phyloP scores from a whole-genome alignment of 805 yeast species.

The Pichia gijzeniarum region DNA sequence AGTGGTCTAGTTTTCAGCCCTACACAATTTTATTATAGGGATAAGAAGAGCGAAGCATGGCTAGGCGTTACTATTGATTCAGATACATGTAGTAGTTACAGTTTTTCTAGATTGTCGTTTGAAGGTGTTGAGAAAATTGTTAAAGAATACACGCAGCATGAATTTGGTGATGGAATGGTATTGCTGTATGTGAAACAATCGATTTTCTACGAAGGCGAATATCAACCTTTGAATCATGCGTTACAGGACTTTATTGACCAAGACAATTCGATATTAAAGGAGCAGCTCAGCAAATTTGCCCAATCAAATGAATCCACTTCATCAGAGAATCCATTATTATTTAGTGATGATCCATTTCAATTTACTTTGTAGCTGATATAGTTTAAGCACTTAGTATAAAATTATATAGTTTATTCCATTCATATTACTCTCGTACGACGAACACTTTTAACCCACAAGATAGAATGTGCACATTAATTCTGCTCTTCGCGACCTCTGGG shows the following conservation, averaged over 20 bases:
- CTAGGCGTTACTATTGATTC: slow-evolving; percentile 23
- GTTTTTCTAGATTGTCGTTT: slow-evolving; percentile 19
- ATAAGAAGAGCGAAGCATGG: slow-evolving; percentile 27
- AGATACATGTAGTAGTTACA: slow-evolving; percentile 24
- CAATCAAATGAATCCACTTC: background rate
- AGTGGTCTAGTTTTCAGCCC: slow-evolving; percentile 33
- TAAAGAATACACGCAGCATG: slow-evolving; percentile 17
- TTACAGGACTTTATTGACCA: slow-evolving; percentile 27
- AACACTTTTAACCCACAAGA: too few relatives aligned
- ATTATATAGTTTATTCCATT: too few relatives aligned
- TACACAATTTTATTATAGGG: slow-evolving; percentile 27
- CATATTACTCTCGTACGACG: too few relatives aligned
- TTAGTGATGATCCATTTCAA: background rate
- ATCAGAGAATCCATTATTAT: background rate
- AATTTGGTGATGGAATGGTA: slow-evolving; percentile 29
- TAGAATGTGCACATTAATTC: too few relatives aligned
- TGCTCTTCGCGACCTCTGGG: too few relatives aligned
- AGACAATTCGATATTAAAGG: slow-evolving; percentile 25
- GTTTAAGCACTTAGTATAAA: too few relatives aligned
- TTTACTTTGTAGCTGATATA: background rate
- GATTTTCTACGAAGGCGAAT: slow-evolving; percentile 14
- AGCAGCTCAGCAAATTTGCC: slow-evolving; percentile 3
- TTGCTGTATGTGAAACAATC: slow-evolving; percentile 31
- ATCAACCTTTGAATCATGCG: slow-evolving; percentile 18
- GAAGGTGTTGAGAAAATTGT: slow-evolving; percentile 22